Percentiles rank a stretch among this genome's conserved stretches.
Conservation (phyloP, 2,329 filamentous ascomycete genomes). For the Endothia cerciana region DNA sequence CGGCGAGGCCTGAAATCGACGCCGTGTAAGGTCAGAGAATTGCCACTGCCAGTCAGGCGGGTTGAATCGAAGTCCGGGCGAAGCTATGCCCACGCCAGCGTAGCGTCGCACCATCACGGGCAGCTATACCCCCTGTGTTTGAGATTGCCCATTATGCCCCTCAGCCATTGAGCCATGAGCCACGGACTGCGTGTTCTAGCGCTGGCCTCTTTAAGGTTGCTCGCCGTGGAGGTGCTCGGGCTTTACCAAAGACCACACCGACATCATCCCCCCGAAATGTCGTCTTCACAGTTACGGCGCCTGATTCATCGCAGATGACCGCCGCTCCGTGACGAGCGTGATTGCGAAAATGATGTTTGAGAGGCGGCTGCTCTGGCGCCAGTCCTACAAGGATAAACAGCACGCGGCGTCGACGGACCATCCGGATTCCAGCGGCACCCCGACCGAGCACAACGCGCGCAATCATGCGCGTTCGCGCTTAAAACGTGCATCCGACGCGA, state of each 20-base stretch:
- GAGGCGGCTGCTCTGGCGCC: background rate
- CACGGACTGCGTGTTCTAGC: constrained; percentile 10
- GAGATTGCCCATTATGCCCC: constrained; percentile 10
- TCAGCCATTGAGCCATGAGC: constrained; percentile 2
- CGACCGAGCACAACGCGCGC: constrained; percentile 2
- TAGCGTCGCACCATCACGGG: constrained; percentile 26
- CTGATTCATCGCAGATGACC: background rate
- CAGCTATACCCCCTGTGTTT: constrained; percentile 24
- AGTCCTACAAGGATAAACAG: background rate
- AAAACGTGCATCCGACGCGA: constrained; percentile 9
- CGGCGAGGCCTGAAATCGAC: background rate
- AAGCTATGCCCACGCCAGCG: background rate
- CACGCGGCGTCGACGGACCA: constrained; percentile 6
- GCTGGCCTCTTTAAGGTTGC: constrained; percentile 1
- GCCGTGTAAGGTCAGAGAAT: background rate
- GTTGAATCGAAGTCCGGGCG: background rate
- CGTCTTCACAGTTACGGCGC: background rate
- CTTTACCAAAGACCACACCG: background rate
- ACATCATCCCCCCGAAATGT: background rate
- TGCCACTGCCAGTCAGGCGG: no score
- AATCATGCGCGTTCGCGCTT: constrained; percentile 16
- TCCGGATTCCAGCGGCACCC: background rate
- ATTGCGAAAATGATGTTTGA: background rate
- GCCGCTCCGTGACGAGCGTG: background rate
- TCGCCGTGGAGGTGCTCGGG: constrained; percentile 7